Percentiles rank a stretch among this genome's conserved stretches.
phyloP scores from a whole-genome alignment of 257 asterid genomes.

The Solanum pennellii region DNA sequence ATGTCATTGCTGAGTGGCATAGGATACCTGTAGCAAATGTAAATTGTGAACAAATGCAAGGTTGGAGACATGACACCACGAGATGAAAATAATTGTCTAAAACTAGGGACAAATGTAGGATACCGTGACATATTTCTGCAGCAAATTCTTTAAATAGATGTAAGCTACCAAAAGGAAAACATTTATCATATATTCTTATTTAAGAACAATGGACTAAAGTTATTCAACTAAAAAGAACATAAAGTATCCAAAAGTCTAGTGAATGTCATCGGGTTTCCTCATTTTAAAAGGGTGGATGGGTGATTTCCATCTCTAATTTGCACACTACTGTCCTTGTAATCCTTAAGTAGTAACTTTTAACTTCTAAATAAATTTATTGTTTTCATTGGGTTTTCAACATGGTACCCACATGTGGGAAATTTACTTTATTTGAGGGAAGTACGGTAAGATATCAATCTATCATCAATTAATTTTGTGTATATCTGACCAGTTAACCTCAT shows the following conservation, averaged over 20 bases:
- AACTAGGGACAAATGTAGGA: background rate
- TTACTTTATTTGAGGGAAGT: background rate
- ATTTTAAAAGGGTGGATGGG: background rate
- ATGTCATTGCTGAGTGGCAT: background rate
- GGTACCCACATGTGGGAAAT: background rate
- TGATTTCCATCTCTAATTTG: background rate
- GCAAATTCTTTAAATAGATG: background rate
- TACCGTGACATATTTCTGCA: background rate
- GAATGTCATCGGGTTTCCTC: background rate
- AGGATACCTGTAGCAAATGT: background rate
- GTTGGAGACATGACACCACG: background rate
- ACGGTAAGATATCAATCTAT: background rate
- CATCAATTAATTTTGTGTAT: background rate
- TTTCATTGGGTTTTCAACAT: background rate
- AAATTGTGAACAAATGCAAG: background rate
- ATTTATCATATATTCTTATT: background rate
- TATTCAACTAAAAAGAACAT: background rate
- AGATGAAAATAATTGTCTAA: background rate
- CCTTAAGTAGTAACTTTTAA: background rate
- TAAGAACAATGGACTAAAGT: background rate
- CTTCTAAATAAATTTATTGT: background rate
- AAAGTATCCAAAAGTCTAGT: background rate
- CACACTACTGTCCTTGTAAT: background rate
- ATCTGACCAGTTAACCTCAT: background rate
- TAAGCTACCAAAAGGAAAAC: background rate